Evolutionary conservation across 2,329 filamentous ascomycete genomes (phyloP), one percentile per base, ranked within the genome.

Genomic region (Verticillium albo-atrum): DNA sequence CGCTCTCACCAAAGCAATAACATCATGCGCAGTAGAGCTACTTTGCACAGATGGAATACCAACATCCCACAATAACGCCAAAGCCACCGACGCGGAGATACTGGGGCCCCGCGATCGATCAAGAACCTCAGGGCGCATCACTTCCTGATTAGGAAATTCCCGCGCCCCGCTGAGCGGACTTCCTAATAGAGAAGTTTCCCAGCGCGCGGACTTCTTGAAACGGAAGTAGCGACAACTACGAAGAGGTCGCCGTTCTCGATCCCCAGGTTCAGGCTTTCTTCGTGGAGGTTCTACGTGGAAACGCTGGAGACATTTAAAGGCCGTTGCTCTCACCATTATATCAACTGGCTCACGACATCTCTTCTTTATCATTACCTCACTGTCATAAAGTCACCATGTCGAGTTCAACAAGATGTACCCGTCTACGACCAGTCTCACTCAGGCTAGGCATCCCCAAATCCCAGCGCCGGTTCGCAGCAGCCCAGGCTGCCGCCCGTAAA

Each of bases 401-500:
- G 3, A 15, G 14, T 15, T 25, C 20, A 51, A 53, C 51, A 28
- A 53, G 51, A 28, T 28, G 15, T 30, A 25, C 54, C 2, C 25
- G 54, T n/a, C 20, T 35, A 12, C 32, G 34, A 32, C 54, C 54
- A n/a, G 25, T 20, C 3, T 25, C 32, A 20, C 15, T 34, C 54
- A 23, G 20, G 23, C 17, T 32, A 14, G 30, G 32, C 23, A 4
- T 55, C 12, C 34, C 54, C 6, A n/a, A 35, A 17, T 35, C 32
- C 4, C 54, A 55, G 23, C 54, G 34, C 25, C 54, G 30, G 10
- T 55, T 55, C 25, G 52, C 56, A n/a, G 42, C 23, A 12, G 23
- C 52, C 10, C 30, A 53, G 1, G 54, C 58, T 15, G 54, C 42
- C 3, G 55, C 64, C 14, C 86, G 85, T 64, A 78, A 81, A 42